Conservation (phyloP, 768 basidiomycete genomes). For the Baorangia bicolor region DNA sequence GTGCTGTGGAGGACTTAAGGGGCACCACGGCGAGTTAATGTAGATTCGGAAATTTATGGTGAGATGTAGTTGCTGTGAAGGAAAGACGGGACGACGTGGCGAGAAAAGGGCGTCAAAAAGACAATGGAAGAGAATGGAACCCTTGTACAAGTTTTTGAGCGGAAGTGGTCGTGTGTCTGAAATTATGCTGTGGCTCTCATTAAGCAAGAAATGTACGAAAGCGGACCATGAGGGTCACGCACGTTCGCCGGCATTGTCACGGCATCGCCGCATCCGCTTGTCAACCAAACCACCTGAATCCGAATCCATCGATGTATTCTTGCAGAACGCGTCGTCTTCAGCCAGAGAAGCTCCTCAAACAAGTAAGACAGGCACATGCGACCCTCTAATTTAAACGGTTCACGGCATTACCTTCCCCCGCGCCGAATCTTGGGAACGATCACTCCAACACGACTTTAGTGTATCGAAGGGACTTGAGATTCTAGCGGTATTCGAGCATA, state of each 20-base stretch:
- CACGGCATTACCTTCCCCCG: constrained; percentile 22
- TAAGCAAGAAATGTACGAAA: constrained; percentile 21
- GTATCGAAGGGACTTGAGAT: neutral
- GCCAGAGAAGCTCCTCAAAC: constrained; percentile 7
- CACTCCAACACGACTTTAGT: neutral
- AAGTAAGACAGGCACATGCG: constrained; percentile 13
- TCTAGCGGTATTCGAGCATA: neutral
- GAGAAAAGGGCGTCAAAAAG: constrained; percentile 5
- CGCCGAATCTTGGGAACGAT: constrained; percentile 11
- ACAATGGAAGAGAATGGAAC: constrained; percentile 13
- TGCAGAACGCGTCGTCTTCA: neutral
- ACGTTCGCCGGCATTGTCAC: constrained; percentile 38
- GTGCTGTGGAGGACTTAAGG: constrained; percentile 10
- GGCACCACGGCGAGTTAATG: constrained; percentile 11
- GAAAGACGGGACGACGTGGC: constrained; percentile 6
- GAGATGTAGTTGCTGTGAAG: constrained; percentile 1
- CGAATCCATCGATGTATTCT: constrained; percentile 13
- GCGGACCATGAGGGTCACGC: constrained; percentile 33
- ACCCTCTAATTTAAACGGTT: constrained; percentile 27
- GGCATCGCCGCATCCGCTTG: constrained; percentile 21
- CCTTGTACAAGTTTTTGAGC: constrained; percentile 24
- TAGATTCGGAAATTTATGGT: neutral
- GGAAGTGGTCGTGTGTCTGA: constrained; percentile 38
- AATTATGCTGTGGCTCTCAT: constrained; percentile 30
- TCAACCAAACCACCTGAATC: constrained; percentile 31